Evolutionary conservation across 352 stramenopile species (phyloP), one percentile per base, ranked within the genome.

Genomic region (Phytophthora citrophthora): DNA sequence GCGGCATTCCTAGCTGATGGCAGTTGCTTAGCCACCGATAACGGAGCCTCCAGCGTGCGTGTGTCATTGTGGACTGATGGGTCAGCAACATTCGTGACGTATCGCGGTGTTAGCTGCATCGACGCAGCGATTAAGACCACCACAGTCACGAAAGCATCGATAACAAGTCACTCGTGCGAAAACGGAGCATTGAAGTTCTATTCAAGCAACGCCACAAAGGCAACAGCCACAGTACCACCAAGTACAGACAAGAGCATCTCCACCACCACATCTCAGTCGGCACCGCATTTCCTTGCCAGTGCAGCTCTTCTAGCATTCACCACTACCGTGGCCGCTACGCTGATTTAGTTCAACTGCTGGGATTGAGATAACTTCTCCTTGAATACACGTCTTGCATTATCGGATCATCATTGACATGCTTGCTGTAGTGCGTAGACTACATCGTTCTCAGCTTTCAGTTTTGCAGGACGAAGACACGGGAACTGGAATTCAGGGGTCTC

Each of bases 401-500:
- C 20, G 20, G 20, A 20, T 29, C 26, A 29, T 29, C 53, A 79
- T 44, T 79, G 59, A 54, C 80, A 89, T 29, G 77, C 64, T 18
- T 77, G 68, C 38, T 89, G 80, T 3, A 86, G 41, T 10, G 77
- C 70, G 5, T 54, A 74, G 20, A 91, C 82, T 5, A 77, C 69
- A 4, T 83, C 67, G 50, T 91, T 91, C 3, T 66, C 36, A 0
- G 82, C 82, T 49, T 87, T 76, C 76, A 76, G 87, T 24, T 68
- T 75, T 10, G 76, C 58, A 29, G 76, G 68, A 31, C 73, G 66
- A 8, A 91, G 65, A 12, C 70, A 72, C 32, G 82, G 82, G 38
- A 91, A 91, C 58, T 91, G 82, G 44, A 79, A 83, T 24, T 88
- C 68, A 9, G 79, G 77, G 1, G 64, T 74, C 53, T 91, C 79